A percentile compares a stretch with the other conserved stretches of the same genome.
phyloP scores from a whole-genome alignment of 2,329 filamentous ascomycete species.

The Aspergillus udagawae region DNA sequence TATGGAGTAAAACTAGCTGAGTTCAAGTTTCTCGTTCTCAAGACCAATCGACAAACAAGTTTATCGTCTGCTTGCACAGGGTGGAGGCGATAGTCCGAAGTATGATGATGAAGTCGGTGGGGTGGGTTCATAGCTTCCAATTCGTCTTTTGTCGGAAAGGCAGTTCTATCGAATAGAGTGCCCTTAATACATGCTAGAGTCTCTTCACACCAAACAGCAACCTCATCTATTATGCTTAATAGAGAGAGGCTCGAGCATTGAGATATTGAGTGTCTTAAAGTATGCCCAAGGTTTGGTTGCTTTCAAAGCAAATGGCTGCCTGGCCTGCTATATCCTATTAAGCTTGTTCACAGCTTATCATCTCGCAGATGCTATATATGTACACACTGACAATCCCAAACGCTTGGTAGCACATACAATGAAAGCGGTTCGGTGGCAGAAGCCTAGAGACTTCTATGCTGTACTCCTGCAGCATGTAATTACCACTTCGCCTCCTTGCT shows the following conservation, averaged over 20 bases:
- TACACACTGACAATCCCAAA: background rate
- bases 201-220: background rate
- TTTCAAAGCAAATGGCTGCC: background rate
- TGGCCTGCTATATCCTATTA: background rate
- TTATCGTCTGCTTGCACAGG: background rate
- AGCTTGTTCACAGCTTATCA: background rate
- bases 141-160: background rate
- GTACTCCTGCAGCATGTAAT: slow-evolving; percentile 4
- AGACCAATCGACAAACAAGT: background rate
- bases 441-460: background rate
- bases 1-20: background rate
- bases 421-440: background rate
- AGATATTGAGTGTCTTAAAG: background rate
- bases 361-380: background rate
- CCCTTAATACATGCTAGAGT: background rate
- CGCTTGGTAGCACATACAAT: background rate
- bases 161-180: background rate
- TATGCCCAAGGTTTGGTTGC: background rate
- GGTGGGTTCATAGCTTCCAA: background rate
- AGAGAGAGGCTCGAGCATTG: background rate
- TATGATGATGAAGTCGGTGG: background rate
- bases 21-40: background rate
- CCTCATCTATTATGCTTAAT: background rate
- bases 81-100: background rate
- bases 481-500: slow-evolving; percentile 50